Conservation (phyloP, 345 rosid species). For the Turnera subulata region DNA sequence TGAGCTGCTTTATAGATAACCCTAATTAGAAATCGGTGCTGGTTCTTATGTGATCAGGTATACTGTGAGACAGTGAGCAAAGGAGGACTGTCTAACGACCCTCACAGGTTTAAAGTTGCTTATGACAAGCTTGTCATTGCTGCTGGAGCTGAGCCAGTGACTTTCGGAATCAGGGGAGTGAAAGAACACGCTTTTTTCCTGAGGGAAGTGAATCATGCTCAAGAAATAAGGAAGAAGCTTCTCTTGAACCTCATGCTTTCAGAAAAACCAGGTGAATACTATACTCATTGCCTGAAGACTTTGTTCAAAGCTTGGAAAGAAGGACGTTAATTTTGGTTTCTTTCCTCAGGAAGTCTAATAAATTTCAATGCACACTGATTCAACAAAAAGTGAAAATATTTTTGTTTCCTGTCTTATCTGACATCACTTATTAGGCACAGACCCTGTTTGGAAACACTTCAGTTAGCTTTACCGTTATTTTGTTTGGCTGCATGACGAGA, state of each 20-base stretch:
- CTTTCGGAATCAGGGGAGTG: constrained; percentile 88
- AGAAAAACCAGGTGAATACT: constrained; percentile 64
- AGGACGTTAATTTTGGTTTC: background rate
- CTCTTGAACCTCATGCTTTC: constrained; percentile 92
- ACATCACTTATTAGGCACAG: background rate
- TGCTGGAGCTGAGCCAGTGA: constrained; percentile 86
- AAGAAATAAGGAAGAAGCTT: constrained; percentile 87
- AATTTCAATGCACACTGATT: too few relatives aligned
- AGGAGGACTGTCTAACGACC: constrained; percentile 44
- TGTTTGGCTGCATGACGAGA: background rate
- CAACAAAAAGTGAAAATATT: too few relatives aligned
- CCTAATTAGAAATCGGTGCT: background rate
- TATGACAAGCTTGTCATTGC: constrained; percentile 88
- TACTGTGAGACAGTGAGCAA: constrained; percentile 69
- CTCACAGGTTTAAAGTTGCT: constrained; percentile 77
- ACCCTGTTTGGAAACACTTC: background rate
- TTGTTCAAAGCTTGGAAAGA: background rate
- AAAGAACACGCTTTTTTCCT: constrained; percentile 84
- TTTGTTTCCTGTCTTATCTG: too few relatives aligned
- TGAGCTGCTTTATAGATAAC: too few relatives aligned
- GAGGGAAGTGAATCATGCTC: constrained; percentile 91
- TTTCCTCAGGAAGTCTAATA: background rate
- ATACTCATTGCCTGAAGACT: background rate
- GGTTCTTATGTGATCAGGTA: constrained; percentile 40
- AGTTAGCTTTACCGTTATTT: too few relatives aligned